Evolutionary conservation across 1,284 basidiomycete species (phyloP), one percentile per base, ranked within the genome.

Genomic region (Golubevia sp.): DNA sequence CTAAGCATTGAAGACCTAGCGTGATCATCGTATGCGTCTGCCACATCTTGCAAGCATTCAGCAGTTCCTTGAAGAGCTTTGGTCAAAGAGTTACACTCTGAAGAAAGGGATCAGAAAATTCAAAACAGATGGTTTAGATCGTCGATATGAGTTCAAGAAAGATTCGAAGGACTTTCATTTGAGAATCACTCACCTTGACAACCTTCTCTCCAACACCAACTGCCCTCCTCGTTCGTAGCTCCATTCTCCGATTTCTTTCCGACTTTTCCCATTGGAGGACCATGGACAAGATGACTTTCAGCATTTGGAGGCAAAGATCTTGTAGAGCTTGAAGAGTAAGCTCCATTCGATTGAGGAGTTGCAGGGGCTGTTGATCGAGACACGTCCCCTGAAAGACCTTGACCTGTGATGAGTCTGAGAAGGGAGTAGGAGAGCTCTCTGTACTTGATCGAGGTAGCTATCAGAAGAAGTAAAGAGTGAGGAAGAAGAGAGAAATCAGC

Each of bases 161-260:
- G 18, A 18, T 49, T 49, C 48, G 48, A 49, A 49, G 18, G 48
- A 49, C 18, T 49, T 23, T 18, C 48, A n/a, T n/a, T n/a, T n/a
- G n/a, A 38, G 48, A 34, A 1, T 0, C 15, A 34, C 63, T 20
- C 68, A 91, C 91, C 88, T 82, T 87, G 84, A 79, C 90, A 92
- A 2, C 86, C 87, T 63, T 93, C 91, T 21, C 89, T 86, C 92
- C 92, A 94, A 81, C 92, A 93, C 91, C 92, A 92, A 1, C 91
- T 92, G 0, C 91, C 90, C 21, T 91, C 88, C 13, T 87, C 86
- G 73, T 93, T 93, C 63, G 89, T 80, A 30, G 67, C 76, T 2
- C 66, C 75, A 20, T 81, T 81, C n/a, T 85, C 85, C 15, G 86
- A 84, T 1, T 87, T 84, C 24, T 87, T 87, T 15, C 88, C 67